A percentile compares a stretch with the other conserved stretches of the same genome.
Evolutionary conservation across 2,329 filamentous ascomycete genomes (phyloP).

Genomic region (Byssochlamys sp.): DNA sequence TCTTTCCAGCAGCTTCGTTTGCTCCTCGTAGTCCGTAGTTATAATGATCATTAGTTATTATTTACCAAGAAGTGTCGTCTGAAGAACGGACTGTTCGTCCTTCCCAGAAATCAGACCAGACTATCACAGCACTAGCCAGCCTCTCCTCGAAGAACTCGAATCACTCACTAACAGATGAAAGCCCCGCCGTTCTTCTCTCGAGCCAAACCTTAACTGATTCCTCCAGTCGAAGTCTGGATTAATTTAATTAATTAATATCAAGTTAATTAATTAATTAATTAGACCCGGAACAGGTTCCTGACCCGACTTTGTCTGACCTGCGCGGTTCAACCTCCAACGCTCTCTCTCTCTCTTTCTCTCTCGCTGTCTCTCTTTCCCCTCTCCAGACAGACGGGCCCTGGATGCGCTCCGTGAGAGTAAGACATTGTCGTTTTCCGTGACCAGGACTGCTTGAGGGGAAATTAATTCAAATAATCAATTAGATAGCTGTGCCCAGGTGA

Average conservation of each 20-base stretch:
- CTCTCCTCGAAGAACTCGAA: no score
- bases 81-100: no score
- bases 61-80: neutral
- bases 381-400: slow-evolving; percentile 1
- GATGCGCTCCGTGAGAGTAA: neutral
- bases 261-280: neutral
- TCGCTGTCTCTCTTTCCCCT: neutral
- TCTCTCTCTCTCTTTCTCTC: neutral
- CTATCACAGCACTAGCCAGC: no score
- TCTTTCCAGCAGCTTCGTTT: neutral
- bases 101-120: no score
- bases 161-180: no score
- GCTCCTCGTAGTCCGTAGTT: neutral
- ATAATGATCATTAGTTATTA: no score
- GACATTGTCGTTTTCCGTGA: neutral
- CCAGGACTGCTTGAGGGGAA: neutral
- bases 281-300: neutral
- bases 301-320: neutral
- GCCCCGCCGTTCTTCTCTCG: neutral
- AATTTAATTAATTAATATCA: neutral
- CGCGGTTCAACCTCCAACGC: neutral
- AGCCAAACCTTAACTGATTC: neutral
- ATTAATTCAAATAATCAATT: no score
- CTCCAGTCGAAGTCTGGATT: neutral
- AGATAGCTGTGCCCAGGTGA: neutral